Evolutionary conservation across 306 rosid species (phyloP).

Genomic region (Glycine latifolia): DNA sequence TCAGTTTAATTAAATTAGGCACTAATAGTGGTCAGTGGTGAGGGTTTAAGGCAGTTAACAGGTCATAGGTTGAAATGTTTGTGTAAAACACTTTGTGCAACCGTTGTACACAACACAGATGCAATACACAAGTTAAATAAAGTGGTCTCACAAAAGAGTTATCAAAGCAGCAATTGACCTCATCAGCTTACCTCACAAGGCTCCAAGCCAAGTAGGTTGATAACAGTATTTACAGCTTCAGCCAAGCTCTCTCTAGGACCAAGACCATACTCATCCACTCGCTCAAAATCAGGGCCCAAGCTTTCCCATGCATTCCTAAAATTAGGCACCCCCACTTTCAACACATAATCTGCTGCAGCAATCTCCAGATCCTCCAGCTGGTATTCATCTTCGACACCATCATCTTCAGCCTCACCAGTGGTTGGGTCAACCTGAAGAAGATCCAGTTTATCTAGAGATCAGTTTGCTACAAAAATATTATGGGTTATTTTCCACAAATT

Average conservation of each 20-base stretch:
- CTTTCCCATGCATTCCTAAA: constrained; percentile 95
- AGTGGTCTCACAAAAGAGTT: constrained; percentile 29
- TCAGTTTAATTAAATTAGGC: constrained; percentile 14
- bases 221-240: constrained; percentile 86
- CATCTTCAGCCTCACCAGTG: constrained; percentile 91
- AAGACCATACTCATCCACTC: constrained; percentile 94
- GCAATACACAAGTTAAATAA: background rate
- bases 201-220: constrained; percentile 92
- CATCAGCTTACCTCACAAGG: constrained; percentile 84
- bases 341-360: constrained; percentile 84
- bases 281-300: constrained; percentile 81
- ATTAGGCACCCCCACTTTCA: constrained; percentile 86
- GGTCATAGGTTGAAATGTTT: background rate
- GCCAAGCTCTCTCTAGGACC: constrained; percentile 91
- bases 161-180: constrained; percentile 21
- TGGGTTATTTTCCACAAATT: constrained; percentile 32
- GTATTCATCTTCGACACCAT: constrained; percentile 95
- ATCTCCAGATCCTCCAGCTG: constrained; percentile 98
- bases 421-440: constrained; percentile 75
- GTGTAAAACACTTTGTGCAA: constrained; percentile 8
- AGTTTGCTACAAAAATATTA: constrained; percentile 36
- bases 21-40: background rate
- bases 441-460: constrained; percentile 41
- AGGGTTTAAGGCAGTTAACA: constrained; percentile 8
- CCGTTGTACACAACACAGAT: background rate